Evolutionary conservation across 768 basidiomycete genomes (phyloP), one percentile per base, ranked within the genome.

Genomic region (Kwoniella dendrophila): DNA sequence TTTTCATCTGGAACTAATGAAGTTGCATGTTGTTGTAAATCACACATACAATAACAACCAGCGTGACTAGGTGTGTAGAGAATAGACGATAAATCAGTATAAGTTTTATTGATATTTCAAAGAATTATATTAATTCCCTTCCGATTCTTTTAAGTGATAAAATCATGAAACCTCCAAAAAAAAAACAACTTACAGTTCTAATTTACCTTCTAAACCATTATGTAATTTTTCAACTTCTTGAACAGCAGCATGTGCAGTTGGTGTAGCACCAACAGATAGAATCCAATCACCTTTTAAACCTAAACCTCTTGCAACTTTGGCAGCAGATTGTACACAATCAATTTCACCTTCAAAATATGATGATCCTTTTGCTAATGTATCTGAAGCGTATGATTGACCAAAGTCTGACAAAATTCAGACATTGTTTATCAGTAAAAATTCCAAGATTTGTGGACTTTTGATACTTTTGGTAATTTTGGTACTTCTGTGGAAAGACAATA

Each of bases 201-300:
- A 81, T 29, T 78, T 78, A 0, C 88, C 87, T 59, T 86, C 81
- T 34, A 90, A 81, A 2, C 53, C 54, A 54, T 82, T 79, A 20
- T 87, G 72, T 44, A 80, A 74, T 16, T 80, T 78, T 18, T 64
- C 43, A 2, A 51, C 51, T 81, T 82, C 20, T 82, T 82, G 68
- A 16, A 62, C 85, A 12, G 88, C 89, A 10, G 88, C 87, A 72
- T 92, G 89, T 0, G 90, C 91, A 2, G 90, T 87, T 1, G 91
- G 91, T 2, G 91, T 92, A n/a, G 90, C 88, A 22, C 91, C 90
- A 1, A 92, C 87, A 1, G 88, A 88, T 34, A 93, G 80, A 1
- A 90, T 83, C 68, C 89, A 91, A 4, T 84, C 83, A 24, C 56
- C 56, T 36, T 81, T 47, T 5, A 81, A 79, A 77, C 40, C 74